Base-by-base conservation (phyloP, 2,329 filamentous ascomycete genomes). In the Curvularia verruculosa region DNA sequence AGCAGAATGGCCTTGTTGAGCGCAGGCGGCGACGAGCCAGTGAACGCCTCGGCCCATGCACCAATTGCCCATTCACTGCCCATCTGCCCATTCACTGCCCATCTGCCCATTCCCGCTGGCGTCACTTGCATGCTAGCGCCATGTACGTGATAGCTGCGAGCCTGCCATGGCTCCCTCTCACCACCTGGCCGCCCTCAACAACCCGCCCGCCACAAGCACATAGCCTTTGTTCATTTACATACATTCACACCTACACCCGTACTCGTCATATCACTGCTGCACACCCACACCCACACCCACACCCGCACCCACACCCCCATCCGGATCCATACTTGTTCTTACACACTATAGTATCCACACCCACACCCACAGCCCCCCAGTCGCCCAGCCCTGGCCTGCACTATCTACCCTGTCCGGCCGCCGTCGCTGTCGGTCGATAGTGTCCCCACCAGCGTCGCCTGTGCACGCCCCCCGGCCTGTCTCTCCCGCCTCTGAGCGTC, bases 401-500 rank as follows among this genome's bases (percentile, higher is more conserved):
- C 24, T 26, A 6, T 9, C 26, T 29, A 9, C 26, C 26, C 26
- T 29, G 26, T 2, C 26, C 26, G 26, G 26, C 26, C 26, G 26
- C 31, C 13, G 31, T 36, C 31, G 31, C 31, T n/a, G 29, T 15
- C 29, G 29, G 29, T 31, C 29, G 29, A 54, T 60, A 57, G 53
- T 47, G 59, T 57, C 54, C 39, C 56, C 61, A 64, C 61, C 24
- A 7, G 3, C 21, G 43, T 45, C 43, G 43, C 43, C 52, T 26
- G 43, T 45, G 52, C 46, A 49, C 28, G 51, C 45, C 46, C 57
- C 39, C 58, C 56, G 49, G 58, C 62, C 45, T 54, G 48, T 49
- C 52, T 51, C 41, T 58, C 55, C 61, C 60, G 53, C 54, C 44
- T 53, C 48, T 44, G 53, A 59, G 62, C 62, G 62, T 65, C 62